Conservation (phyloP, 1,284 basidiomycete genomes). For the Cutaneotrichosporon cutaneum region DNA sequence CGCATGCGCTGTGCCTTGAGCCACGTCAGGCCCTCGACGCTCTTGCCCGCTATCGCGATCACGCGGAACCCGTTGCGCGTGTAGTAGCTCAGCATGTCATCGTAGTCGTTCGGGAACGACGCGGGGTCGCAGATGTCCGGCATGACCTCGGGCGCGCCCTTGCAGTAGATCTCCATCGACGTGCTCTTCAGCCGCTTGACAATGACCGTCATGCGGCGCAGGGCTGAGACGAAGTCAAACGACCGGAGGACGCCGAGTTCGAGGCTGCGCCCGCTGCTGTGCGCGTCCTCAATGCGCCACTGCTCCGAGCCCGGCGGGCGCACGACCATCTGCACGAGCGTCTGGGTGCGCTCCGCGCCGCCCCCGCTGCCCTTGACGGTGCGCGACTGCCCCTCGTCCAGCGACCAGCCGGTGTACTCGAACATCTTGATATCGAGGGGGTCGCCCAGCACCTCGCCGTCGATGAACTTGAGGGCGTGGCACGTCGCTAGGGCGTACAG, state of each 20-base stretch:
- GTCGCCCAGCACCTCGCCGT: constrained; percentile 87
- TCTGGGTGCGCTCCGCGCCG: constrained; percentile 68
- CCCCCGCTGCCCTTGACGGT: constrained; percentile 59
- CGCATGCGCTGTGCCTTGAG: constrained; percentile 96
- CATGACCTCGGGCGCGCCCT: constrained; percentile 99
- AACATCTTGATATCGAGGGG: constrained; percentile 98
- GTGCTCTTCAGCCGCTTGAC: constrained; percentile 91
- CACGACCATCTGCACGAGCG: constrained; percentile 94
- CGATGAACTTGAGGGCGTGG: constrained; percentile 90
- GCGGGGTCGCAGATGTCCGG: constrained; percentile 84
- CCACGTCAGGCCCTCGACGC: constrained; percentile 90
- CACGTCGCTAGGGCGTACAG: constrained; percentile 93
- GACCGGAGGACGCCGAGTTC: constrained; percentile 94
- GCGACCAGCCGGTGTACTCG: constrained; percentile 90
- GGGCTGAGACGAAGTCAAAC: constrained; percentile 92
- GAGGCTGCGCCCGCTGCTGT: constrained; percentile 70
- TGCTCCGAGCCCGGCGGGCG: constrained; percentile 86
- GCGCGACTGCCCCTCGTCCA: constrained; percentile 80
- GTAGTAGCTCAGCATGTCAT: constrained; percentile 94
- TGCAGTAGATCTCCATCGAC: constrained; percentile 97
- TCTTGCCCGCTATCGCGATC: constrained; percentile 97
- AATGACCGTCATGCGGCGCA: constrained; percentile 95
- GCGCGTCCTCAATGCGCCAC: constrained; percentile 88
- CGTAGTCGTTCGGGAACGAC: constrained; percentile 92
- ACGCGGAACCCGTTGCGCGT: constrained; percentile 97